Evolutionary conservation across 192 early-diverging fungal species (phyloP).

Genomic region (Coemansia sp.): DNA sequence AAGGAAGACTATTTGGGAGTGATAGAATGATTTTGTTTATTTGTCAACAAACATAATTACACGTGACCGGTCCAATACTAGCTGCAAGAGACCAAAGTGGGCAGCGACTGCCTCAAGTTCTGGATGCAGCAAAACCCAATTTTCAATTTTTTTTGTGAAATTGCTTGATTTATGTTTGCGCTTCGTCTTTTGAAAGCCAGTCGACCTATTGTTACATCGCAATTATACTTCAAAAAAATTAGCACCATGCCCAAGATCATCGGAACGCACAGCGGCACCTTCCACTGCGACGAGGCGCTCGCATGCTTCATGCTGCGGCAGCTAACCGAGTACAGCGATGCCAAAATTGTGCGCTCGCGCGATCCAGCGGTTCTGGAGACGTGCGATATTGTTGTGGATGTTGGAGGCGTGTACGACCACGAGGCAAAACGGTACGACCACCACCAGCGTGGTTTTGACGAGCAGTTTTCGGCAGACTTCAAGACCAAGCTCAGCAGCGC

Average conservation of each 20-base stretch:
- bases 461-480: slow-evolving; percentile 77
- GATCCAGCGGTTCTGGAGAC: slow-evolving; percentile 74
- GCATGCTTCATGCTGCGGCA: slow-evolving; percentile 83
- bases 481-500: slow-evolving; percentile 89
- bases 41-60: neutral
- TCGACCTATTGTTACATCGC: neutral
- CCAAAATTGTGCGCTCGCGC: slow-evolving; percentile 76
- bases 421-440: slow-evolving; percentile 77
- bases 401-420: slow-evolving; percentile 89
- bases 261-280: slow-evolving; percentile 84
- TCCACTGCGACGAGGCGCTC: slow-evolving; percentile 88
- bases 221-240: neutral
- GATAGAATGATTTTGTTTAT: slow-evolving; percentile 49
- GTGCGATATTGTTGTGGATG: slow-evolving; percentile 90
- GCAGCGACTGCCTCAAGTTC: neutral
- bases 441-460: slow-evolving; percentile 91
- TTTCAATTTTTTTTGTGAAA: neutral
- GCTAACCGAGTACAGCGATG: slow-evolving; percentile 60
- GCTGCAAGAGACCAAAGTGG: neutral
- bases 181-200: neutral
- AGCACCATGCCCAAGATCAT: slow-evolving; percentile 60
- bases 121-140: neutral
- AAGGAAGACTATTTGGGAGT: slow-evolving; percentile 96
- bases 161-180: neutral
- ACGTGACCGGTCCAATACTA: slow-evolving; percentile 16